These are phyloP conservation scores for Fraxinus baroniana DNA, from an alignment of 305 asterid genomes.

Conservation along the genomic window DNA sequence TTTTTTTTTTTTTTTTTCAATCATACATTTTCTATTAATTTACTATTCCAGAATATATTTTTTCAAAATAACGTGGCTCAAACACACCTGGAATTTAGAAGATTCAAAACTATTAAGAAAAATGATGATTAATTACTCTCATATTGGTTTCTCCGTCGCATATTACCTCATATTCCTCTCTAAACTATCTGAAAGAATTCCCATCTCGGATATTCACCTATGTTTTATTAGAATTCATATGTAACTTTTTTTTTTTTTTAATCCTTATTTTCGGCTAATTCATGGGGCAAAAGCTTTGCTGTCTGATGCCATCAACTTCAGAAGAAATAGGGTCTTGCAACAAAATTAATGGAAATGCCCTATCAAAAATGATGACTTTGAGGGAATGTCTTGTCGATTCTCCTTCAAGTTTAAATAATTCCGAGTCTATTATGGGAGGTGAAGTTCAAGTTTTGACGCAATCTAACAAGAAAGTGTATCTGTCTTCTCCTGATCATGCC, in stretches of 20 bases:
- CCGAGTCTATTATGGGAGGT: not conserved
- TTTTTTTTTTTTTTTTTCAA: too few relatives aligned
- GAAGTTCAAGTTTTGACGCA: constrained; percentile 8
- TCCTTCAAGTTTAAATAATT: constrained; percentile 10
- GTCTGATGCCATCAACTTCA: constrained; percentile 24
- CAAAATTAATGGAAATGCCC: not conserved
- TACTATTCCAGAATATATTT: too few relatives aligned
- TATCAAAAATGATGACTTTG: constrained; percentile 8
- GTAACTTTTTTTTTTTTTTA: not conserved
- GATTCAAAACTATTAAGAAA: not conserved
- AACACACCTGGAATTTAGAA: not conserved
- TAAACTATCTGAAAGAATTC: not conserved
- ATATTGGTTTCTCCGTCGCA: constrained; percentile 20
- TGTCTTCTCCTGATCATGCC: constrained; percentile 26
- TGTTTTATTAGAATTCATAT: not conserved
- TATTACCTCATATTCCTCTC: constrained; percentile 5
- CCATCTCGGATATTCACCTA: not conserved
- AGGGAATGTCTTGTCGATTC: constrained; percentile 26
- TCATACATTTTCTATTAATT: too few relatives aligned
- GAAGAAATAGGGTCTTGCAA: not conserved
- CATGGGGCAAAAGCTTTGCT: constrained; percentile 40
- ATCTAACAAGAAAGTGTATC: constrained; percentile 21
- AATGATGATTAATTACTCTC: not conserved
- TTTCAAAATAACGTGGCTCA: too few relatives aligned
- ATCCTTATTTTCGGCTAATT: constrained; percentile 1